Evolutionary conservation across 192 early-diverging fungal genomes (phyloP).

Genomic region (Coemansia sp.): DNA sequence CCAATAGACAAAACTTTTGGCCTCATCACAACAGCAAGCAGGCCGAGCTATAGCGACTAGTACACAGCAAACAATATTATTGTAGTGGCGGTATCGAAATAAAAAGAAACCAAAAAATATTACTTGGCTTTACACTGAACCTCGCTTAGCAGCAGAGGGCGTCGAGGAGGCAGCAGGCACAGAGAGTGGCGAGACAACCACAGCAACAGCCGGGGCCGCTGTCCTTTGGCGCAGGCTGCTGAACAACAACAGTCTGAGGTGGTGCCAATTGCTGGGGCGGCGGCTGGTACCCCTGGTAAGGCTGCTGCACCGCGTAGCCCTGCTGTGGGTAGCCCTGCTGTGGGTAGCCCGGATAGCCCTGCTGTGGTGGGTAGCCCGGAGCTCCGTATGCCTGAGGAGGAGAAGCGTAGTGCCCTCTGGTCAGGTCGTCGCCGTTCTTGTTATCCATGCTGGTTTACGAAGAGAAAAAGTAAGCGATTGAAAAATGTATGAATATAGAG

Average conservation of each 20-base stretch:
- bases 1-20: no score
- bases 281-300: neutral
- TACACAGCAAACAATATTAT: neutral
- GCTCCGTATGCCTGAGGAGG: neutral
- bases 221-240: neutral
- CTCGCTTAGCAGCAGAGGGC: neutral
- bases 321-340: slow-evolving; percentile 8
- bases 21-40: neutral
- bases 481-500: neutral
- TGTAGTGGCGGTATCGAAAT: neutral
- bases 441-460: neutral
- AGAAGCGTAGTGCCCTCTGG: neutral
- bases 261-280: neutral
- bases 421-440: neutral
- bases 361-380: neutral
- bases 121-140: neutral
- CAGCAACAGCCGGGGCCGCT: neutral
- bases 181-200: neutral
- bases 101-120: neutral
- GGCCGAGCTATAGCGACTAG: neutral
- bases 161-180: neutral
- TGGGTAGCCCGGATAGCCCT: neutral
- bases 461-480: neutral
- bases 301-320: neutral
- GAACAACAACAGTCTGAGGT: neutral